Evolutionary conservation across 345 rosid genomes (phyloP), one percentile per base, ranked within the genome.

Genomic region (Cardiospermum halicacabum): DNA sequence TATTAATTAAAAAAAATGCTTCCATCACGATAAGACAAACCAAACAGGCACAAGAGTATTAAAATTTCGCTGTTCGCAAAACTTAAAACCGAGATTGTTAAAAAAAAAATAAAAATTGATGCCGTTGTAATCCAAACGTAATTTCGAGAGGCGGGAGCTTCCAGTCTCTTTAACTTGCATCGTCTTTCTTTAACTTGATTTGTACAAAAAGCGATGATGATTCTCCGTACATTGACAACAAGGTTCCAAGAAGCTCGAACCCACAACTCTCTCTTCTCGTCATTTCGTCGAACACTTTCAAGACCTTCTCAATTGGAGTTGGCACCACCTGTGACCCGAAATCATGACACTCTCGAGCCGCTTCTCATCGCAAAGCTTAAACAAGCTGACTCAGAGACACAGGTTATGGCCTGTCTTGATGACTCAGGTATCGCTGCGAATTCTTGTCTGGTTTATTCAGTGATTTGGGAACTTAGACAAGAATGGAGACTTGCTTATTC

Each of bases 401-500:
- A 84, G 74, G 92, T 79, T 18, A 62, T 85, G 80, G 81, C 74
- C 25, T 80, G 69, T 59, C 77, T 90, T 13, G 75, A 73, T 4
- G 78, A 78, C 3, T 79, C 80, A 2, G 84, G 82, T 16, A 72
- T 85, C 53, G 51, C 60, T 39, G 79, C 83, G 5, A 73, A 56
- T 60, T 42, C 36, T 47, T 69, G 77, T 11, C 70, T 83, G 79
- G 66, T 93, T 9, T 76, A 43, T 72, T 78, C 94, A 24, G 56
- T 80, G 28, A 85, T 88, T 45, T 88, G 87, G 97, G 77, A 74
- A 28, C 12, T 86, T 58, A 82, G 82, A 72, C 76, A 70, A 53
- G 81, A 85, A 25, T 90, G 98, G 92, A 86, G 80, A 53, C 68
- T 79, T 69, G 94, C 97, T 5, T 78, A 81, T 74, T 71, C 85